A percentile compares a stretch with the other conserved stretches of the same genome.
Conservation (phyloP, 441 rosid genomes). For the Mallotus repandus region DNA sequence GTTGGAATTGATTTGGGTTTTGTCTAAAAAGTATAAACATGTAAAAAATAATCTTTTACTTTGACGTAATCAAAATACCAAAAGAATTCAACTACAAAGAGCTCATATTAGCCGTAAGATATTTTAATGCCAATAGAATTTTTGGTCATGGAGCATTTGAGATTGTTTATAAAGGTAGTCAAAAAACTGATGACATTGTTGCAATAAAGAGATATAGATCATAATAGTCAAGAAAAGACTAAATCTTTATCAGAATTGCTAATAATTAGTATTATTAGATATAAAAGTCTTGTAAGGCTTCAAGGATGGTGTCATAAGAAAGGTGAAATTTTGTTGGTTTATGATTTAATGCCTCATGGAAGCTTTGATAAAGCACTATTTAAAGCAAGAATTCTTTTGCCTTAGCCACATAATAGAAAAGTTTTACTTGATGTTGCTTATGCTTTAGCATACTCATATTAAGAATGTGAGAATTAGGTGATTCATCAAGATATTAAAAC, state of each 20-base stretch:
- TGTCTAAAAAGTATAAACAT: slow-evolving; percentile 54
- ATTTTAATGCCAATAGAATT: slow-evolving; percentile 59
- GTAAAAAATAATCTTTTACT: slow-evolving; percentile 61
- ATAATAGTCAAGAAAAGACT: slow-evolving; percentile 70
- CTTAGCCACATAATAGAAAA: slow-evolving; percentile 70
- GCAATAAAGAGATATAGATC: slow-evolving; percentile 85
- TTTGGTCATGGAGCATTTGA: slow-evolving; percentile 95
- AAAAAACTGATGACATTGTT: slow-evolving; percentile 65
- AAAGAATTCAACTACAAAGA: slow-evolving; percentile 86
- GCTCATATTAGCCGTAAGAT: slow-evolving; percentile 70
- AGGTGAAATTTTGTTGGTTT: slow-evolving; percentile 80
- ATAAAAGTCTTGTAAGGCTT: slow-evolving; percentile 79
- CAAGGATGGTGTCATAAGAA: slow-evolving; percentile 95
- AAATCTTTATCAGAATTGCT: slow-evolving; percentile 85
- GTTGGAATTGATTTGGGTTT: slow-evolving; percentile 74
- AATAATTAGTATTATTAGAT: slow-evolving; percentile 77
- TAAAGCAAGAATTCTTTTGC: slow-evolving; percentile 64
- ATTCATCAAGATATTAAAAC: slow-evolving; percentile 89
- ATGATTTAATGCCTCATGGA: slow-evolving; percentile 91
- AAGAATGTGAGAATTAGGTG: slow-evolving; percentile 93
- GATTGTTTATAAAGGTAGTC: slow-evolving; percentile 76
- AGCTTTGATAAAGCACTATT: slow-evolving; percentile 84
- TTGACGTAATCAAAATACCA: slow-evolving; percentile 79
- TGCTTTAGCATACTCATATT: slow-evolving; percentile 86
- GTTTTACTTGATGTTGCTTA: slow-evolving; percentile 83